These are phyloP conservation scores for Tothia fuscella DNA, from an alignment of 2,329 filamentous ascomycete species.

Conservation along the genomic window DNA sequence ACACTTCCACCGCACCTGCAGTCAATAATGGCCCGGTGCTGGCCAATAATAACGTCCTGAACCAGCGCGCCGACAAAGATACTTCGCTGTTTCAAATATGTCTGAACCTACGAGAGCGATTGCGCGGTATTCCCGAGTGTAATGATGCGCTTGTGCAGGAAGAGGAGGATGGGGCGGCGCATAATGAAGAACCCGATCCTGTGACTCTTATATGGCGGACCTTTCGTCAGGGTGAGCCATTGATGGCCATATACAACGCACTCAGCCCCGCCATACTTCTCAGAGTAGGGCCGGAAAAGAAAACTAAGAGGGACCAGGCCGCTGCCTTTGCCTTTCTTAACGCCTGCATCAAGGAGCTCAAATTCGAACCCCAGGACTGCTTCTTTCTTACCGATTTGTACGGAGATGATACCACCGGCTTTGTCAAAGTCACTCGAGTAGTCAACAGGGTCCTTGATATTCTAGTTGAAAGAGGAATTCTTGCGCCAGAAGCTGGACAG, in stretches of 20 bases:
- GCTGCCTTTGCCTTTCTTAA: conserved; percentile 89
- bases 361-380: conserved; percentile 67
- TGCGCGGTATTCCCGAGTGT: conserved; percentile 76
- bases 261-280: conserved; percentile 55
- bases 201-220: conserved; percentile 87
- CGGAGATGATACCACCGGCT: conserved; percentile 89
- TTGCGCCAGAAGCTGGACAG: conserved; percentile 38
- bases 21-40: conserved; percentile 51
- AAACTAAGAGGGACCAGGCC: conserved; percentile 70
- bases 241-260: conserved; percentile 82
- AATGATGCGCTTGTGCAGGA: conserved; percentile 62
- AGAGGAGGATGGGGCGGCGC: conserved; percentile 53
- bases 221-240: conserved; percentile 68
- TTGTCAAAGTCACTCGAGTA: conserved; percentile 89
- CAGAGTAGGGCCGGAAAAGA: conserved; percentile 52
- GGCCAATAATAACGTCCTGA: conserved; percentile 89
- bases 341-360: conserved; percentile 72
- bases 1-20: conserved; percentile 25
- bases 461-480: conserved; percentile 58
- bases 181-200: conserved; percentile 55
- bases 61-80: conserved; percentile 85
- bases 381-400: conserved; percentile 89
- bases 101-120: conserved; percentile 66
- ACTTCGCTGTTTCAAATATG: conserved; percentile 93
- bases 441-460: conserved; percentile 87